Base-by-base conservation (phyloP, 768 basidiomycete genomes). In the Pleurotus platypus region DNA sequence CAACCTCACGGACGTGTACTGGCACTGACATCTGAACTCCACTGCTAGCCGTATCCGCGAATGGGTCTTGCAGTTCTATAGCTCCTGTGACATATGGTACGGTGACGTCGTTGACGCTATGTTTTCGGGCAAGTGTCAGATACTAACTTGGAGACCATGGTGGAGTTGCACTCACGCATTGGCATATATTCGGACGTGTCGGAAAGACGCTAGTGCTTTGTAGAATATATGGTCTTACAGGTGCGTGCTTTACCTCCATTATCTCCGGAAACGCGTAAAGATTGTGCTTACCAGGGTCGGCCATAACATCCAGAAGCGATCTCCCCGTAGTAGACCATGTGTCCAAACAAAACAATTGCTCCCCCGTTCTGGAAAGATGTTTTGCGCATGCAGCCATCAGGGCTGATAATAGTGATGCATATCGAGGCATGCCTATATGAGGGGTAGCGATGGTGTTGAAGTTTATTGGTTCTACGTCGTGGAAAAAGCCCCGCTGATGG, bases 361-460 rank as follows among this genome's bases (percentile, higher is more conserved):
- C 71, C 3, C 86, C 86, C 1, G 86, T 84, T 40, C 86, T 70
- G 9, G 79, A 79, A 20, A 87, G 67, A 20, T 86, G 63, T 43
- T 70, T 75, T 0, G 82, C 77, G 1, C 83, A 87, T 7, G 62
- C 74, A 6, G 70, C 64, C 24, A 70, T 60, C 2, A 83, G 49
- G 2, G 62, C 57, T 2, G 78, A 79, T 50, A 78, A 62, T 18
- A 80, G 61, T 9, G 78, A 76, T 47, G 74, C 69, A 58, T 79
- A 79, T 61, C 67, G 69, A 5, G 78, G 76, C 26, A 85, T 74
- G 11, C 86, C 86, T 26, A 87, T 71, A 51, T 84, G 81, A 6
- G 87, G 86, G 0, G 86, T 84, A 5, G 86, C 84, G 54, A 88
- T 69, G 0, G 87, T 86, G 37, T 79, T 75, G 62, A 87, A 87